Evolutionary conservation across 2,329 filamentous ascomycete species (phyloP).

Genomic region (Trichoderma sp.): DNA sequence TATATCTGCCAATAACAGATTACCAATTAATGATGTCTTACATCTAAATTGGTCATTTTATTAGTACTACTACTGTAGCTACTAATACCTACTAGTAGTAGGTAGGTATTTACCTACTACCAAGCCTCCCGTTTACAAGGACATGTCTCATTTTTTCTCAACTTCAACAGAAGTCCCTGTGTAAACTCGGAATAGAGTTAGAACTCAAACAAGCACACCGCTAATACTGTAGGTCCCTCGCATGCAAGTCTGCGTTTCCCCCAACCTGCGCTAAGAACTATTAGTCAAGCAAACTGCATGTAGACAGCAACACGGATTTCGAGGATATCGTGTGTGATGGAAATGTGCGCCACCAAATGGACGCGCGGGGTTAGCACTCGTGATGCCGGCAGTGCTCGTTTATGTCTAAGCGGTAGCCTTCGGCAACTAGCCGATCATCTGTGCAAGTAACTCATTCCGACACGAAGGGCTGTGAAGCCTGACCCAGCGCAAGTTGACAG

Average conservation of each 20-base stretch:
- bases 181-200: no score
- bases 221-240: background rate
- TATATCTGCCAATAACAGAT: background rate
- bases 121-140: background rate
- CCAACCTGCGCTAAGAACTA: background rate
- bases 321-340: background rate
- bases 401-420: slow-evolving; percentile 7
- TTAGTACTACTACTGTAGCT: no score
- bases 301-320: background rate
- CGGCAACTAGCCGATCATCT: background rate
- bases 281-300: no score
- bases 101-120: background rate
- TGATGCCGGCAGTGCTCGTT: slow-evolving; percentile 5
- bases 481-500: background rate
- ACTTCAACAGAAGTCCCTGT: background rate
- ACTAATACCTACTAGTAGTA: no score
- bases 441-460: slow-evolving; percentile 8
- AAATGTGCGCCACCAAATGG: background rate
- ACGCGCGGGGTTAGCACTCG: background rate
- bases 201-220: background rate
- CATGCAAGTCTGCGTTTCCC: background rate
- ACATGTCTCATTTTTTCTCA: background rate
- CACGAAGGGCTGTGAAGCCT: slow-evolving; percentile 6
- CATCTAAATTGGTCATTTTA: background rate
- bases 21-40: background rate